These are phyloP conservation scores for Arthrocladium fulminans DNA, from an alignment of 2,329 filamentous ascomycete genomes.

Conservation along the genomic window DNA sequence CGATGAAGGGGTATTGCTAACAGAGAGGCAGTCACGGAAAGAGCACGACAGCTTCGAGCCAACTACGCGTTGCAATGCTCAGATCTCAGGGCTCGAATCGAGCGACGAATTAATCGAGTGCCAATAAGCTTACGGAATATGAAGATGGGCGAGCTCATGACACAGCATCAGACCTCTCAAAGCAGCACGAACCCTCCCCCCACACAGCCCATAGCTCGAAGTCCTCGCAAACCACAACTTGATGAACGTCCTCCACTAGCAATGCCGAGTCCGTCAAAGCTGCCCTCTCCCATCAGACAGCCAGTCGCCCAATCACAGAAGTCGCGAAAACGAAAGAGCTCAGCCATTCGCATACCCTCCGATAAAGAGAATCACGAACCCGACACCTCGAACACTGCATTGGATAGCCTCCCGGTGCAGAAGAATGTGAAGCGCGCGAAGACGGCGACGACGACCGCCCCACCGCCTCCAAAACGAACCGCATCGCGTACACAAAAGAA, in stretches of 20 bases:
- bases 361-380: constrained; percentile 65
- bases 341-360: constrained; percentile 26
- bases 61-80: constrained; percentile 85
- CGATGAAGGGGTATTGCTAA: not conserved
- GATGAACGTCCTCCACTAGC: constrained; percentile 24
- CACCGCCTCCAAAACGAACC: constrained; percentile 29
- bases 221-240: not conserved
- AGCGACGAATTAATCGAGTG: constrained; percentile 88
- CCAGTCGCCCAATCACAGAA: constrained; percentile 10
- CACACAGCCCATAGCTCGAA: constrained; percentile 17
- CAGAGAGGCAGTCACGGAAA: constrained; percentile 64
- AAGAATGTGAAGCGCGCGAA: constrained; percentile 52
- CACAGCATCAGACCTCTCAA: constrained; percentile 37
- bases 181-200: constrained; percentile 25
- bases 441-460: constrained; percentile 39
- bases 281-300: constrained; percentile 6
- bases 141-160: constrained; percentile 67
- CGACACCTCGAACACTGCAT: constrained; percentile 23
- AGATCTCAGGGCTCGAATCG: constrained; percentile 73
- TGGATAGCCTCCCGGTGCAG: constrained; percentile 50
- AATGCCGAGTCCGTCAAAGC: constrained; percentile 23
- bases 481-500: constrained; percentile 24
- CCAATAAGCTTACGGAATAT: constrained; percentile 67
- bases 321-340: constrained; percentile 24
- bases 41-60: constrained; percentile 75